phyloP scores from a whole-genome alignment of 768 basidiomycete species.

The Calocybe cyanea region DNA sequence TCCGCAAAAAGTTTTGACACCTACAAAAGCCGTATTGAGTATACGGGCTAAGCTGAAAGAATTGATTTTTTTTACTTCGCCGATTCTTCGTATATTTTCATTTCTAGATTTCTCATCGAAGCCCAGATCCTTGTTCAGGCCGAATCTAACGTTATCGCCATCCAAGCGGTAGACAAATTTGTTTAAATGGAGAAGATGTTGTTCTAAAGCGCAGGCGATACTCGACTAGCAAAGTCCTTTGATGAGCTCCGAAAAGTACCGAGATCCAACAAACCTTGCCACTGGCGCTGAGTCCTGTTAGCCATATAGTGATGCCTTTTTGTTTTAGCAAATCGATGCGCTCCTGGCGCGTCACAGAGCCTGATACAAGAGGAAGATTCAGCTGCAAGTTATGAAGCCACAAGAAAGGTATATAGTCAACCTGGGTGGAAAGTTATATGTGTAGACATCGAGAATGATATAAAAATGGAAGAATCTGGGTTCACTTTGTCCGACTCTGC shows the following conservation, averaged over 20 bases:
- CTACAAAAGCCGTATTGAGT: constrained; percentile 34
- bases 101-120: constrained; percentile 90
- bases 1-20: constrained; percentile 94
- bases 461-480: neutral
- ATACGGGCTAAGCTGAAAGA: neutral
- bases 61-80: constrained; percentile 63
- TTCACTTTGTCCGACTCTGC: too few relatives aligned
- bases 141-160: constrained; percentile 94
- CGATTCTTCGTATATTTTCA: constrained; percentile 95
- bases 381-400: neutral
- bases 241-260: neutral
- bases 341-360: constrained; percentile 68
- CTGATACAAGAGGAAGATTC: constrained; percentile 33
- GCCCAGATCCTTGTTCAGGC: constrained; percentile 94
- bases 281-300: constrained; percentile 93
- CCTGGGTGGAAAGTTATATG: constrained; percentile 57
- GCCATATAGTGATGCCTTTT: constrained; percentile 90
- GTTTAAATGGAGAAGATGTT: constrained; percentile 83
- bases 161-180: constrained; percentile 91
- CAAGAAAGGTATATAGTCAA: neutral
- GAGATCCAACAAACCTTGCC: constrained; percentile 66
- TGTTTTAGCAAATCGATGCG: constrained; percentile 68
- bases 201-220: constrained; percentile 94
- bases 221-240: constrained; percentile 71
- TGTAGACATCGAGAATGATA: constrained; percentile 39